Conservation (phyloP, 2,329 filamentous ascomycete genomes). For the Venturia carpophila region DNA sequence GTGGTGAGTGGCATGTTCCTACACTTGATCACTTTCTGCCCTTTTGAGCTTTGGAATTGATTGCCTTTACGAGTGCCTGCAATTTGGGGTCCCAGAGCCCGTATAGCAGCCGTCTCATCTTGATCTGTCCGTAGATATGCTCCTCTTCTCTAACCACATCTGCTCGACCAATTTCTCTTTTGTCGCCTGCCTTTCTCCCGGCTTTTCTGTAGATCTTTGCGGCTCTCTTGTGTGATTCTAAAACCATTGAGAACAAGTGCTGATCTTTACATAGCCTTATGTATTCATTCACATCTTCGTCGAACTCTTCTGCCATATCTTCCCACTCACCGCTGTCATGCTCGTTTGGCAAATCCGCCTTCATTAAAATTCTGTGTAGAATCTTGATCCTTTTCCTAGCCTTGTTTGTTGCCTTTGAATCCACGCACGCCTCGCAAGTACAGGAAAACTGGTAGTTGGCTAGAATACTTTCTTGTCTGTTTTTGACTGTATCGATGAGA, state of each 20-base stretch:
- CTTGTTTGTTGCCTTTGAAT: background rate
- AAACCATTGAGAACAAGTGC: background rate
- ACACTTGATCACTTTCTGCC: background rate
- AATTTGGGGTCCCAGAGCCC: background rate
- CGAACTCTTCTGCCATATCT: background rate
- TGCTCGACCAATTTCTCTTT: background rate
- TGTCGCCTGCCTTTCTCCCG: background rate
- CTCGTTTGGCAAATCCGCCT: background rate
- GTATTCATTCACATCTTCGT: background rate
- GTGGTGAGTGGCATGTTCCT: background rate
- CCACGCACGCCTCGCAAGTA: background rate
- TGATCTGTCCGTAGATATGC: background rate
- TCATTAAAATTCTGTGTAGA: background rate
- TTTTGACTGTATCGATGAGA: background rate
- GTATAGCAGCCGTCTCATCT: background rate
- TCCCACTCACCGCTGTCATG: background rate
- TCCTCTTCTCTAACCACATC: background rate
- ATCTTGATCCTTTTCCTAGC: background rate
- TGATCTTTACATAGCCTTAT: background rate
- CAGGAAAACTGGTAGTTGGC: background rate
- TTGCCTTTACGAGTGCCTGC: background rate
- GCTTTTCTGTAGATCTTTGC: background rate
- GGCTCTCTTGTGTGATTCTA: background rate
- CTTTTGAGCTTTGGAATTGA: background rate
- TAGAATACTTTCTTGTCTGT: background rate